These are phyloP conservation scores for Didymella glomerata DNA, from an alignment of 2,329 filamentous ascomycete species.

Conservation along the genomic window DNA sequence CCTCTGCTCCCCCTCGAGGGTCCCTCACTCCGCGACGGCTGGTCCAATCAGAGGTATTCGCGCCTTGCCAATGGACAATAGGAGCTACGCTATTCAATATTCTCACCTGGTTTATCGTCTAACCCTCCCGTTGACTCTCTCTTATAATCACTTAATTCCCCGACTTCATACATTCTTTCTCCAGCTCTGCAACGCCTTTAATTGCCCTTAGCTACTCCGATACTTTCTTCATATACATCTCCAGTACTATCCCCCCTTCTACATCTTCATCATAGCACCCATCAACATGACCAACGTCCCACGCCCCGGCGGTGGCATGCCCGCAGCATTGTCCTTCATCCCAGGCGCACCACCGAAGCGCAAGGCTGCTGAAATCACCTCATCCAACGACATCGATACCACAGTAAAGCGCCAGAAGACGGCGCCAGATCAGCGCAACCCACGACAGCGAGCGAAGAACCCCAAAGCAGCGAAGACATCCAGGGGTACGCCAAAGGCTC, in stretches of 20 bases:
- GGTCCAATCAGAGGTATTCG: neutral
- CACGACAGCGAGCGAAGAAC: neutral
- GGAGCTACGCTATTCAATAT: neutral
- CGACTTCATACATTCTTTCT: neutral
- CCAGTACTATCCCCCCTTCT: neutral
- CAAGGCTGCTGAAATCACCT: neutral
- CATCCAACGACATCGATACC: neutral
- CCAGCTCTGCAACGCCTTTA: neutral
- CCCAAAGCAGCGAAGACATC: neutral
- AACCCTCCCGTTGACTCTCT: neutral
- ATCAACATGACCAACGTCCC: neutral
- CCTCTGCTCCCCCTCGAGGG: neutral
- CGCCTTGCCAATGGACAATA: neutral
- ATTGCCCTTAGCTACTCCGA: neutral
- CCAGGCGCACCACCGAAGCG: neutral
- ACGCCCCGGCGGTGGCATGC: neutral
- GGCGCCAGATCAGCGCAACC: neutral
- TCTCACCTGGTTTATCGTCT: neutral
- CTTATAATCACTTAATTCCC: neutral
- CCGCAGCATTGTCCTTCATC: neutral
- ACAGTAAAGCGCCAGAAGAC: neutral
- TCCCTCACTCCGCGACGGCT: neutral
- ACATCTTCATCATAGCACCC: neutral
- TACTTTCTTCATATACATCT: neutral
- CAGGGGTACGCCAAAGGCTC: neutral